Base-by-base conservation (phyloP, 345 rosid genomes). In the Alliaria petiolata region DNA sequence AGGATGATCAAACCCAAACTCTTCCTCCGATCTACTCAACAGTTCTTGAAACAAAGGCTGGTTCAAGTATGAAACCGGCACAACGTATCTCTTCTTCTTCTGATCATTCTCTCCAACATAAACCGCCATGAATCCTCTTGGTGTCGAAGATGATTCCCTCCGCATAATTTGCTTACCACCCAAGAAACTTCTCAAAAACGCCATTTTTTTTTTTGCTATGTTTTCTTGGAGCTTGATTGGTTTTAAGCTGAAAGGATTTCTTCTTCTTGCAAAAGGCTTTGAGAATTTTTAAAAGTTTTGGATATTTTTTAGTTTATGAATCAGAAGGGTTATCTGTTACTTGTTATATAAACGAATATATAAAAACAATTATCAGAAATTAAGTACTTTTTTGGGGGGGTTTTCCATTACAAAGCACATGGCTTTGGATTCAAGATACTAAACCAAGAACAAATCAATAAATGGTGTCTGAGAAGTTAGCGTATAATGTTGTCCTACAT, bases 1-100 rank as follows among this genome's bases (percentile, higher is more conserved):
- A 12, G 75, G 83, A 78, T 83, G 78, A 76, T 72, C 57, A 62
- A 69, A 81, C 20, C 84, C 75, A 56, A 81, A 81, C 62, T 83
- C 82, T 68, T 81, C 80, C 56, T 79, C 81, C 4, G 76, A 78
- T 67, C 67, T 70, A 58, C 75, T 69, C 30, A 81, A 53, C 76
- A 81, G n/a, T 39, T 77, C 68, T 61, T 76, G 79, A 74, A 81
- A 73, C 59, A 64, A 62, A 42, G 78, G 81, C 34, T 78, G 79
- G 52, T 72, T 78, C 74, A 83, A 70, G 44, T 46, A 78, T 5
- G 84, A 83, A 26, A 78, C 60, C 12, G 79, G 81, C 47, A 76
- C 77, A 15, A 76, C 50, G 7, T 35, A 69, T 69, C 86, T 78
- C 75, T 72, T 83, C 67, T 17, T 74, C 51, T 50, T 65, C 54